Evolutionary conservation across 2,329 filamentous ascomycete species (phyloP).

Genomic region (Hymenoscyphus albidus): DNA sequence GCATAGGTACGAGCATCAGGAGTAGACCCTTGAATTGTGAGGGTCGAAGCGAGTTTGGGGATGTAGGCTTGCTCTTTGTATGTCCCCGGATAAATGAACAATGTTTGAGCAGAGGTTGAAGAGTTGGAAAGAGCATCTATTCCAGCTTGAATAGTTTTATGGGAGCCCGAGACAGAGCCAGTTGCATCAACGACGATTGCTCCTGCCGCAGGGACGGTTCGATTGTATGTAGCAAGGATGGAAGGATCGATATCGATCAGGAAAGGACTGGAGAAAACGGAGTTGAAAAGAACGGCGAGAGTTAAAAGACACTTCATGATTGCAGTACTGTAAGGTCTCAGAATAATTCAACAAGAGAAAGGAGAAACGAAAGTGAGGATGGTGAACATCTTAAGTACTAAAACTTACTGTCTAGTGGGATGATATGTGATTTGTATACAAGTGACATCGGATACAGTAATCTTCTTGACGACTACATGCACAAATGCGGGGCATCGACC

Average conservation of each 20-base stretch:
- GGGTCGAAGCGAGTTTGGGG: slow-evolving; percentile 41
- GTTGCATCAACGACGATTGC: slow-evolving; percentile 43
- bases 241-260: not conserved
- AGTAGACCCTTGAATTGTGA: slow-evolving; percentile 54
- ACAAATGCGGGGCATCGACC: not conserved
- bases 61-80: slow-evolving; percentile 57
- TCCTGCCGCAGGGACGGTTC: slow-evolving; percentile 42
- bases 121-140: slow-evolving; percentile 40
- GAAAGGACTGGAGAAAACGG: not conserved
- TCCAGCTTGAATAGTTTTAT: slow-evolving; percentile 22
- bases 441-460: not conserved
- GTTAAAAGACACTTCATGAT: not conserved
- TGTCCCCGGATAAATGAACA: slow-evolving; percentile 53
- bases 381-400: not conserved
- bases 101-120: slow-evolving; percentile 43
- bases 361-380: not conserved
- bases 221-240: not conserved
- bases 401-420: not conserved
- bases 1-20: slow-evolving; percentile 42
- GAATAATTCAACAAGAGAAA: not conserved
- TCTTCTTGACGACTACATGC: not conserved
- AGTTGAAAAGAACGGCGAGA: not conserved
- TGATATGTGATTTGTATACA: not conserved
- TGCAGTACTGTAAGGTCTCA: not conserved
- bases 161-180: slow-evolving; percentile 32